Conservation (phyloP, 768 basidiomycete species). For the Sporobolomyces roseus region DNA sequence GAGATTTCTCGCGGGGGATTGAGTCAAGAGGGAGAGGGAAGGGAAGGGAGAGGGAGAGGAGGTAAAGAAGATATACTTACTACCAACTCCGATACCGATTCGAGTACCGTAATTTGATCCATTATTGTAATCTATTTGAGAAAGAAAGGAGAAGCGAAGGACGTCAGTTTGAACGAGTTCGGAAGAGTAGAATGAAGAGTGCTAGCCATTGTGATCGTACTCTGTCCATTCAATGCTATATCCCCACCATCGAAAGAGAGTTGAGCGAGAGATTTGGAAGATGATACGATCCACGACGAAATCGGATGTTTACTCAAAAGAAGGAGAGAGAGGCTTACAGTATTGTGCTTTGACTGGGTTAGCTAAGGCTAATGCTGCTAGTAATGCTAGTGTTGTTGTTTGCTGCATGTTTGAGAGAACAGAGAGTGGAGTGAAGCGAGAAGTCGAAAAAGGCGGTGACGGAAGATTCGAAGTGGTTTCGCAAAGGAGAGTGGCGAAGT, state of each 20-base stretch:
- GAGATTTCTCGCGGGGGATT: neutral
- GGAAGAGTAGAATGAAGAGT: neutral
- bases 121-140: neutral
- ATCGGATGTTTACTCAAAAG: neutral
- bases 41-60: no score
- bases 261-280: neutral
- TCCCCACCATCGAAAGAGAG: neutral
- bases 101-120: conserved; percentile 15
- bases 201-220: neutral
- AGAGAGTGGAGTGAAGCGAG: no score
- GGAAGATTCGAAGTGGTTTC: no score
- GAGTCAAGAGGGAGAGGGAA: neutral
- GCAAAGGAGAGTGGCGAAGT: no score
- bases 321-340: neutral
- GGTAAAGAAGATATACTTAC: neutral
- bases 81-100: conserved; percentile 30
- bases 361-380: neutral
- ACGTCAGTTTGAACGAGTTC: neutral
- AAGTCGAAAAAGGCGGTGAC: neutral
- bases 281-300: neutral
- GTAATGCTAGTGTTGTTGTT: neutral
- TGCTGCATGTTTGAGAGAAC: neutral
- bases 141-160: neutral
- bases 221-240: neutral
- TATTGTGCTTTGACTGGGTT: conserved; percentile 13